Conservation (phyloP, 306 rosid species). For the Trifolium pratense region DNA sequence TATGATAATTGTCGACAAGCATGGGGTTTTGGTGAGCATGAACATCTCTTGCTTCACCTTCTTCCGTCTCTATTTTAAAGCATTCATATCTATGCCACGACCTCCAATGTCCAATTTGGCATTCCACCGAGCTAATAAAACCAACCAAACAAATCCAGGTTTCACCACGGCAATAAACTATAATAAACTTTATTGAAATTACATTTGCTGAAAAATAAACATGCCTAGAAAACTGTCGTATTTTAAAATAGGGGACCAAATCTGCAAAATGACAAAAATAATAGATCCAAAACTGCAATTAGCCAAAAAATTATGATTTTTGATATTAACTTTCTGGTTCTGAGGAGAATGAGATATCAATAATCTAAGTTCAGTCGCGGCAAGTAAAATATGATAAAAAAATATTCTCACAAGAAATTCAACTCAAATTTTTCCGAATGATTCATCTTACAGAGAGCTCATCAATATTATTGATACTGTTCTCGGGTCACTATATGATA, state of each 20-base stretch:
- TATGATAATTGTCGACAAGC: slow-evolving; percentile 21
- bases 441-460: too few relatives aligned
- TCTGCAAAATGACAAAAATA: too few relatives aligned
- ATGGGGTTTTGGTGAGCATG: background rate
- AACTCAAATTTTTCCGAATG: too few relatives aligned
- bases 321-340: too few relatives aligned
- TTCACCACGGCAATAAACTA: background rate
- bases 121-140: slow-evolving; percentile 39
- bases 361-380: too few relatives aligned
- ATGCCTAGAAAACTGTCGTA: too few relatives aligned
- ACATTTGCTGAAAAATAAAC: background rate
- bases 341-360: too few relatives aligned
- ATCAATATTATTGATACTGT: background rate
- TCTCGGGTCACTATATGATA: background rate
- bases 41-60: slow-evolving; percentile 7
- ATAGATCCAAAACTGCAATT: too few relatives aligned
- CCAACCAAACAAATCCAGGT: background rate
- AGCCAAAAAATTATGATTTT: too few relatives aligned
- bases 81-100: slow-evolving; percentile 46
- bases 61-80: background rate
- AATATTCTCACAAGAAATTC: too few relatives aligned
- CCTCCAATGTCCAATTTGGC: slow-evolving; percentile 49
- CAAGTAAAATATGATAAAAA: too few relatives aligned
- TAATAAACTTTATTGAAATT: background rate
- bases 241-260: too few relatives aligned